Conservation (phyloP, 495 filamentous ascomycete genomes). For the Parathielavia hyrcaniae region DNA sequence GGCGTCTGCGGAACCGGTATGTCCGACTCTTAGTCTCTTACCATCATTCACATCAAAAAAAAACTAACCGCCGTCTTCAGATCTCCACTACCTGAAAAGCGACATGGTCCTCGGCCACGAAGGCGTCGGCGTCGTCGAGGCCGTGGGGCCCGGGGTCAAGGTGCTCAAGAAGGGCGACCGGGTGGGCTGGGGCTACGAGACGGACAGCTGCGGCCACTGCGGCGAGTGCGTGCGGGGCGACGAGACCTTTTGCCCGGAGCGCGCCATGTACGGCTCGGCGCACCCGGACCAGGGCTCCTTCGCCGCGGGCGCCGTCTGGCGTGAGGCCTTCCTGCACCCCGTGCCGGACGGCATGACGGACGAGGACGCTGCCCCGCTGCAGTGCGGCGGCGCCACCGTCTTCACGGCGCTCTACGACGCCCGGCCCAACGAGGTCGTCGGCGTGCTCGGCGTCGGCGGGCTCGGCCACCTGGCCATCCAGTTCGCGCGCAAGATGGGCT, state of each 20-base stretch:
- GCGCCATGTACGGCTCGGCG: conserved; percentile 18
- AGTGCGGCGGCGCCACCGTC: conserved; percentile 56
- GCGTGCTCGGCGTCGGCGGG: conserved; percentile 53
- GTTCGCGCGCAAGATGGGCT: conserved; percentile 53
- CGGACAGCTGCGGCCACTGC: conserved; percentile 19
- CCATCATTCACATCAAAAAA: background rate
- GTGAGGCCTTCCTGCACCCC: conserved; percentile 33
- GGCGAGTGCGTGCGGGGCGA: conserved; percentile 18
- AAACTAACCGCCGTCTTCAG: conserved; percentile 2
- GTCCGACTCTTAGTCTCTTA: background rate
- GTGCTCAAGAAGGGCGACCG: conserved; percentile 53
- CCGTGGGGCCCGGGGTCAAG: conserved; percentile 46
- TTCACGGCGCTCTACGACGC: conserved; percentile 42
- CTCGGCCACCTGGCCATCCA: conserved; percentile 58
- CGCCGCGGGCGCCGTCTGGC: conserved; percentile 22
- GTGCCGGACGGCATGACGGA: conserved; percentile 40
- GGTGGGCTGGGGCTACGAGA: conserved; percentile 52
- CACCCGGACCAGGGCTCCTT: conserved; percentile 23
- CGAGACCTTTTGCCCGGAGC: conserved; percentile 22
- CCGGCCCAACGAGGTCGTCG: conserved; percentile 40
- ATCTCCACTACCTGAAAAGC: background rate
- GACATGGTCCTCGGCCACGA: conserved; percentile 38
- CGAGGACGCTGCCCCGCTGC: conserved; percentile 48
- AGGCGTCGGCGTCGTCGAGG: conserved; percentile 50
- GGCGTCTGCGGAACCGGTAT: conserved; percentile 9